phyloP scores from a whole-genome alignment of 495 filamentous ascomycete genomes.

The Lepidopterella palustris region DNA sequence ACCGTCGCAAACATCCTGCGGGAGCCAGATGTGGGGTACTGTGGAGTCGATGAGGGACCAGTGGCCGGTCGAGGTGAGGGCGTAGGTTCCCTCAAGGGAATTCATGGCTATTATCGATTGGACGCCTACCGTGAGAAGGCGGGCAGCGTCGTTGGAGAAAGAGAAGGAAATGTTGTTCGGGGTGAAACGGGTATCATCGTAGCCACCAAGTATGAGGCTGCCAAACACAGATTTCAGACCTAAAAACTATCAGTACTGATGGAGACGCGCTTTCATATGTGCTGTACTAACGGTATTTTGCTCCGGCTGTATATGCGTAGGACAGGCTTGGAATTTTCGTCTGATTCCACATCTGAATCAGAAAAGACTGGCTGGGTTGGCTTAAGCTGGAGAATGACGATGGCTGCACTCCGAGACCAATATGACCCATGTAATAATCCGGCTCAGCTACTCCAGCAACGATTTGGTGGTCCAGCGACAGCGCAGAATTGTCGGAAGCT shows the following conservation, averaged over 20 bases:
- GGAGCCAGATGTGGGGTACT: conserved; percentile 35
- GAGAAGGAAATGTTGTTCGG: conserved; percentile 28
- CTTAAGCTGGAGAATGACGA: conserved; percentile 21
- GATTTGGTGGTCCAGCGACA: conserved; percentile 26
- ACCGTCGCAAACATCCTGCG: conserved; percentile 29
- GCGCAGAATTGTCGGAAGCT: conserved; percentile 2
- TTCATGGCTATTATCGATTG: conserved; percentile 30
- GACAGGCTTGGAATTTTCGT: conserved; percentile 26
- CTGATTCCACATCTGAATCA: conserved; percentile 17
- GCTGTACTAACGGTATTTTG: conserved; percentile 20
- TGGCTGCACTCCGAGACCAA: conserved; percentile 24
- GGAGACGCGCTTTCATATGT: neutral
- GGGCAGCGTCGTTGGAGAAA: conserved; percentile 17
- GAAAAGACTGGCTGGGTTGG: conserved; percentile 18
- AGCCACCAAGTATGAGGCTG: conserved; percentile 35
- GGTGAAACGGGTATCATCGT: conserved; percentile 33
- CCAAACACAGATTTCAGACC: conserved; percentile 44
- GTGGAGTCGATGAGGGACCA: conserved; percentile 34
- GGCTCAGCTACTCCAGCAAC: conserved; percentile 21
- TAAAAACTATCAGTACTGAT: neutral
- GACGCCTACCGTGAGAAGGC: conserved; percentile 29
- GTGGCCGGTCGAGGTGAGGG: conserved; percentile 21
- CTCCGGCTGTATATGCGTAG: conserved; percentile 30
- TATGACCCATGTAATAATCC: conserved; percentile 24
- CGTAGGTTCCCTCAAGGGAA: conserved; percentile 23